These are phyloP conservation scores for Diutina neorugosa DNA, from an alignment of 1,139 yeast genomes.

Conservation along the genomic window DNA sequence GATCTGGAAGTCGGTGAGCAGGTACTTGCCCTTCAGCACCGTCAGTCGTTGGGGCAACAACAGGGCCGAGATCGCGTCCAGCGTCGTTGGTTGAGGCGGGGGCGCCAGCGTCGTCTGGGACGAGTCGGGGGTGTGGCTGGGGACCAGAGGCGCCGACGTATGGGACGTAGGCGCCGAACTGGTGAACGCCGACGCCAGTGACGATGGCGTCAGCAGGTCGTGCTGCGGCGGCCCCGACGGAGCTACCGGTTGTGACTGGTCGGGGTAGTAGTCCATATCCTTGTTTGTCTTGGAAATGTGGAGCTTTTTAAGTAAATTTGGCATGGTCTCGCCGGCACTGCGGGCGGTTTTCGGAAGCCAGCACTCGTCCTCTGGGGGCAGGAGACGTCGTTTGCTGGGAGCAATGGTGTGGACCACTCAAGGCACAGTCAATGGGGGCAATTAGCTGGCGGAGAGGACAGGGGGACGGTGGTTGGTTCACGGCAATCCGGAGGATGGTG, in stretches of 20 bases:
- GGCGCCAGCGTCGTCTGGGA: not conserved
- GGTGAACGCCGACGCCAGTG: not conserved
- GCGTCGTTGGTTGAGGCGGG: not conserved
- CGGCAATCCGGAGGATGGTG: not conserved
- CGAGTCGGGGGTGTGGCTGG: not conserved
- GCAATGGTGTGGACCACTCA: not conserved
- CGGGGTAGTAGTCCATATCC: constrained; percentile 1
- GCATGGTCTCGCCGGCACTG: not conserved
- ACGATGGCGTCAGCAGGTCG: not conserved
- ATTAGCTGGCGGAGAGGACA: no score
- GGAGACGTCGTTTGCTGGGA: constrained; percentile 1
- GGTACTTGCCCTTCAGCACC: constrained; percentile 40
- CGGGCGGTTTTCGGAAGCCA: not conserved
- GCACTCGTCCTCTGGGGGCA: not conserved
- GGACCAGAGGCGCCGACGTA: not conserved
- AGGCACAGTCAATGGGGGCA: not conserved
- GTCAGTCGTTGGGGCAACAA: constrained; percentile 7
- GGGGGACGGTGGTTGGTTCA: not conserved
- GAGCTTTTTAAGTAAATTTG: constrained; percentile 3
- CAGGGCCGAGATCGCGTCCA: constrained; percentile 2
- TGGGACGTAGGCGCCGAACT: not conserved
- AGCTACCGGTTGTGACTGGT: not conserved
- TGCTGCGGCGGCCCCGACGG: not conserved
- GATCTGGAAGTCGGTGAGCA: constrained; percentile 38
- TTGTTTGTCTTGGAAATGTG: not conserved